Evolutionary conservation across 805 yeast genomes (phyloP).

Genomic region (Lipomyces mesembrius): DNA sequence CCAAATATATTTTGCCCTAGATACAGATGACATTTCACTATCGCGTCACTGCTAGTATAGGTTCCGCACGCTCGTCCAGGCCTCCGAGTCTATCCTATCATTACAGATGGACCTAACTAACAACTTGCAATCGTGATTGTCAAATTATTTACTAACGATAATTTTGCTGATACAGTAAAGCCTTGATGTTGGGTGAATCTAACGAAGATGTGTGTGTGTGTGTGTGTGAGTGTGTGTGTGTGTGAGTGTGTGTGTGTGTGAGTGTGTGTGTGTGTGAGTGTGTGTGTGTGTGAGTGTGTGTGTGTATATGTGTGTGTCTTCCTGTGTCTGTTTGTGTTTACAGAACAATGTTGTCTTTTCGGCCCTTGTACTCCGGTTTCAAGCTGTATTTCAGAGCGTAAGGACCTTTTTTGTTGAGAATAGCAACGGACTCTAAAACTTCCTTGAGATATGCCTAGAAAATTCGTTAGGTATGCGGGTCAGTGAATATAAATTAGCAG

Average conservation of each 20-base stretch:
- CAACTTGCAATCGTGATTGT: neutral
- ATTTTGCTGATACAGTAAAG: neutral
- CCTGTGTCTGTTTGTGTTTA: neutral
- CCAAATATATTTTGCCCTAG: neutral
- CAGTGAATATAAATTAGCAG: neutral
- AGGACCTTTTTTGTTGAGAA: constrained; percentile 90
- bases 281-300: too few relatives aligned
- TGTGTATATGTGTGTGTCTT: too few relatives aligned
- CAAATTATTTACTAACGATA: neutral
- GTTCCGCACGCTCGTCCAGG: neutral
- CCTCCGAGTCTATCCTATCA: neutral
- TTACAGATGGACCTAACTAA: neutral
- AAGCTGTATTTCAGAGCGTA: constrained; percentile 89
- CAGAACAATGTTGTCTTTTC: constrained; percentile 4
- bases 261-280: too few relatives aligned
- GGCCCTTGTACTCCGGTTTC: constrained; percentile 81
- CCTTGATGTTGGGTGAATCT: neutral
- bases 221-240: too few relatives aligned
- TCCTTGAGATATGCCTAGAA: constrained; percentile 73
- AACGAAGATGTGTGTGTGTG: neutral
- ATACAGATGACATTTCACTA: neutral
- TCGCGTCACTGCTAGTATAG: neutral
- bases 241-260: neutral
- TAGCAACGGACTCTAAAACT: constrained; percentile 86
- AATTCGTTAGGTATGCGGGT: neutral